These are phyloP conservation scores for Orbilia oligospora DNA, from an alignment of 2,329 filamentous ascomycete genomes.

Conservation along the genomic window DNA sequence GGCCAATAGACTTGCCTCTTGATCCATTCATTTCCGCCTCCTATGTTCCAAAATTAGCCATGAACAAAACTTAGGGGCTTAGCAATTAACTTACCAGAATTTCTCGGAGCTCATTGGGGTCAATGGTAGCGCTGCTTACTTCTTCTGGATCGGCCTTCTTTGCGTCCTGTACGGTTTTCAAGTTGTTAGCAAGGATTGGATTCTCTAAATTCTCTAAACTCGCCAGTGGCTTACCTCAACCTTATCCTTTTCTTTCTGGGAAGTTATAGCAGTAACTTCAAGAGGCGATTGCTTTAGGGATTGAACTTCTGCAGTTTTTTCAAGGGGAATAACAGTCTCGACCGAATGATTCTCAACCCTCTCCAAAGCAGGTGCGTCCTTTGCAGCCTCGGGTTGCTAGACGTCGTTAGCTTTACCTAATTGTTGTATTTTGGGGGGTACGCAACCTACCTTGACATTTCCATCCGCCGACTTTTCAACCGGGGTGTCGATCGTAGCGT, in stretches of 20 bases:
- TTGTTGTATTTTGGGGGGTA: conserved; percentile 28
- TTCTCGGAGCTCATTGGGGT: neutral
- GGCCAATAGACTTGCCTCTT: conserved; percentile 4
- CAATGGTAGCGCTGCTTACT: neutral
- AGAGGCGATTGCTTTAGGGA: neutral
- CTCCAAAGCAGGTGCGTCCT: neutral
- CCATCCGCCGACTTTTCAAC: neutral
- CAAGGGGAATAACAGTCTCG: neutral
- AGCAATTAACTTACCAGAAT: neutral
- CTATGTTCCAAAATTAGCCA: neutral
- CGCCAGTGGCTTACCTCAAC: neutral
- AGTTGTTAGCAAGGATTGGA: neutral
- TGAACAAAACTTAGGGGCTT: neutral
- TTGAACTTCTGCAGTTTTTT: neutral
- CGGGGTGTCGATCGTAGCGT: conserved; percentile 46
- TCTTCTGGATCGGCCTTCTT: conserved; percentile 15
- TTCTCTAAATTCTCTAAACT: neutral
- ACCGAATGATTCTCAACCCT: neutral
- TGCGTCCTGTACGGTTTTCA: neutral
- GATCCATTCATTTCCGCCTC: conserved; percentile 4
- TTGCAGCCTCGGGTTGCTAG: neutral
- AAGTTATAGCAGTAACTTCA: neutral
- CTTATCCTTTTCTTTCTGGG: neutral
- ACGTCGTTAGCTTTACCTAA: neutral
- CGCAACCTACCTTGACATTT: conserved; percentile 14